Evolutionary conservation across 805 yeast genomes (phyloP).

Genomic region (Wickerhamiella dianesei): DNA sequence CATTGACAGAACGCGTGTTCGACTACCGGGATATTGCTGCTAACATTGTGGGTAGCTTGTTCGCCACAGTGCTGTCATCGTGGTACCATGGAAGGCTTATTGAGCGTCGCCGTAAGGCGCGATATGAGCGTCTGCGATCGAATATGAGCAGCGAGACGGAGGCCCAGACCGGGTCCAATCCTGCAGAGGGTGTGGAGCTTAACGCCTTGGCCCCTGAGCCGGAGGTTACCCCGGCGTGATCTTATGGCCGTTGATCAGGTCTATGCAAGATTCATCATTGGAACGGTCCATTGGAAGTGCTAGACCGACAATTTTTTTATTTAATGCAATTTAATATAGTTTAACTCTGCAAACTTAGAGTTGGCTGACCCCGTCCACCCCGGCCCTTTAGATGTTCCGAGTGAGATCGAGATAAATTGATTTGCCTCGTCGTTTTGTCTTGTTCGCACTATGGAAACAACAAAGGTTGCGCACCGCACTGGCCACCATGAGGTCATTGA

Average conservation of each 20-base stretch:
- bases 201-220: constrained; percentile 19
- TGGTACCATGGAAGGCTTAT: constrained; percentile 27
- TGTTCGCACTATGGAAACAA: too few species aligned
- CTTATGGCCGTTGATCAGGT: too few species aligned
- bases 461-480: too few species aligned
- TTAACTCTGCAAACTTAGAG: constrained; percentile 3
- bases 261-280: too few species aligned
- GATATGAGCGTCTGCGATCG: constrained; percentile 21
- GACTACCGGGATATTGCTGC: constrained; percentile 28
- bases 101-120: constrained; percentile 22
- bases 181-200: constrained; percentile 12
- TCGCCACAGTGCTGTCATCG: constrained; percentile 23
- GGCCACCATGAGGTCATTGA: neutral
- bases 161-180: constrained; percentile 5
- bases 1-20: constrained; percentile 25
- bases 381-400: too few species aligned
- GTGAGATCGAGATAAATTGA: too few species aligned
- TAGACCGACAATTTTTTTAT: too few species aligned
- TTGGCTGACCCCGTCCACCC: neutral
- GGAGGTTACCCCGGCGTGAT: constrained; percentile 1
- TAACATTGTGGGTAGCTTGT: constrained; percentile 26
- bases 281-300: too few species aligned
- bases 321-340: constrained; percentile 1
- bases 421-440: too few species aligned
- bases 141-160: constrained; percentile 14